Percentiles rank a stretch among this genome's conserved stretches.
These are phyloP conservation scores for Parietaria judaica DNA, from an alignment of 306 rosid genomes.

Conservation along the genomic window DNA sequence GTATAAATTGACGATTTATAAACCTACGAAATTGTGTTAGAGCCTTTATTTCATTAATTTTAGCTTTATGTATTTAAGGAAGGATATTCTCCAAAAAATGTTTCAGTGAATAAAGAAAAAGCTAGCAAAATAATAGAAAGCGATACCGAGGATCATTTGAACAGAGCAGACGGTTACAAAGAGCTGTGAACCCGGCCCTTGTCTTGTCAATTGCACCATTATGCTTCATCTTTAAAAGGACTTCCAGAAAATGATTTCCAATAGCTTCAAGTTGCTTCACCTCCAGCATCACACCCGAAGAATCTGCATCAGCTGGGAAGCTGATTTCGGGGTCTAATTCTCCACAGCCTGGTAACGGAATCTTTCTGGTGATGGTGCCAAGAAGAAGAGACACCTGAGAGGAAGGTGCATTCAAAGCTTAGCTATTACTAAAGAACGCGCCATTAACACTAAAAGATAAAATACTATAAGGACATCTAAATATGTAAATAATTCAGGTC, in stretches of 20 bases:
- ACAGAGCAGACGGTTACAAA: constrained; percentile 91
- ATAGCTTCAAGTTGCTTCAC: constrained; percentile 75
- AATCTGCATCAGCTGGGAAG: constrained; percentile 28
- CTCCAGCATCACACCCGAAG: constrained; percentile 59
- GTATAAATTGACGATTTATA: too few relatives aligned
- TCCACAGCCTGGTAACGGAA: constrained; percentile 60
- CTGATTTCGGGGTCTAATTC: constrained; percentile 33
- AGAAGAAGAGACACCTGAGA: constrained; percentile 93
- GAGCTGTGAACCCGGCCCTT: constrained; percentile 96
- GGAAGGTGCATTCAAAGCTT: constrained; percentile 12
- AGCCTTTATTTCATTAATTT: too few relatives aligned
- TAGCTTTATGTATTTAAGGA: too few relatives aligned
- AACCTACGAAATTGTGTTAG: too few relatives aligned
- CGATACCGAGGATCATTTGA: constrained; percentile 71
- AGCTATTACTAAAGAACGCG: too few relatives aligned
- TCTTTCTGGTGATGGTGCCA: constrained; percentile 84
- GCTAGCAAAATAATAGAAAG: background rate
- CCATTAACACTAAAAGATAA: too few relatives aligned
- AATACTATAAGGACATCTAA: too few relatives aligned
- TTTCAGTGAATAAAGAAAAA: constrained; percentile 2
- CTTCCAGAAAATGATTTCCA: constrained; percentile 94
- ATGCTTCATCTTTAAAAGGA: constrained; percentile 95
- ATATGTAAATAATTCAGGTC: background rate
- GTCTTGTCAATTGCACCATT: constrained; percentile 99
- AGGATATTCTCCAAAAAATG: background rate